These are phyloP conservation scores for Mycena crocata DNA, from an alignment of 768 basidiomycete species.

Conservation along the genomic window DNA sequence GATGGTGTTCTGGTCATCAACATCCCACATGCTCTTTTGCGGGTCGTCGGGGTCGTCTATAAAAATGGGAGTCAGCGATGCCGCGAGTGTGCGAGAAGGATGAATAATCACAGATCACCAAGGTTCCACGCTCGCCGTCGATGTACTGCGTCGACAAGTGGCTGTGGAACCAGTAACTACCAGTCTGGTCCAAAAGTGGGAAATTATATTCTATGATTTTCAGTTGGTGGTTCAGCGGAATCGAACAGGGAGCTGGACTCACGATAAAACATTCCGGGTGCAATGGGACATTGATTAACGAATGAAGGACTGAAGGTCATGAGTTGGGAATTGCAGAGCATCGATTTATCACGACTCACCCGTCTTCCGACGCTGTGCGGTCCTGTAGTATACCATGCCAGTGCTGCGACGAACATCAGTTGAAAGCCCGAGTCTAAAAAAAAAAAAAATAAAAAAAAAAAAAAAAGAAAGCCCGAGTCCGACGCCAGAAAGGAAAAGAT, in stretches of 20 bases:
- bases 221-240: not conserved
- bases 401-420: not conserved
- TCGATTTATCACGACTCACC: not conserved
- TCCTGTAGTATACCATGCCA: conserved; percentile 4
- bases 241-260: not conserved
- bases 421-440: not conserved
- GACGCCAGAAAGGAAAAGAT: not conserved
- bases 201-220: not conserved
- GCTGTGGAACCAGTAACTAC: conserved; percentile 20
- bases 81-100: too few relatives aligned
- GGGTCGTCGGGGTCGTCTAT: conserved; percentile 43
- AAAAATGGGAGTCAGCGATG: not conserved
- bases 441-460: too few relatives aligned
- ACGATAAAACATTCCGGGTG: conserved; percentile 1
- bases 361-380: not conserved
- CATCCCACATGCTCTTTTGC: conserved; percentile 41
- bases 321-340: not conserved
- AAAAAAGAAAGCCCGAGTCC: too few relatives aligned
- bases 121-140: conserved; percentile 38
- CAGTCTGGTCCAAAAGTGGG: not conserved
- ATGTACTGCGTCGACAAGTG: conserved; percentile 40
- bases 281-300: conserved; percentile 26
- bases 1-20: conserved; percentile 45
- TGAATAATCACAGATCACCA: conserved; percentile 41
- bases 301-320: conserved; percentile 40